phyloP scores from a whole-genome alignment of 192 early-diverging fungal genomes.

The Chytriomyces hyalinus region DNA sequence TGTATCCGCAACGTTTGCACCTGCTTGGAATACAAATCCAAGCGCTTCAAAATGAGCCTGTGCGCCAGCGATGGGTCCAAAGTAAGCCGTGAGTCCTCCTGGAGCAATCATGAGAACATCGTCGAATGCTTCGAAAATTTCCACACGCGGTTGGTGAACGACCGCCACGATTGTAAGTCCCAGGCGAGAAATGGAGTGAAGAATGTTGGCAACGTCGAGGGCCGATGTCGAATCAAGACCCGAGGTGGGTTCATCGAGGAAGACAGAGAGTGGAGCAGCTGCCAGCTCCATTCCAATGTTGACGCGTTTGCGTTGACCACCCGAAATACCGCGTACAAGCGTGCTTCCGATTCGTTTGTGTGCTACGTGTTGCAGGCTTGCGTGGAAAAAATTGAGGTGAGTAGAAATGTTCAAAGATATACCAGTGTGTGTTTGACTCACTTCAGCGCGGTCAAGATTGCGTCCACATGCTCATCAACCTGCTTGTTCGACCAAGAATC shows the following conservation, averaged over 20 bases:
- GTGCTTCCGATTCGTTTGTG: slow-evolving; percentile 55
- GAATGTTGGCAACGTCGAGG: slow-evolving; percentile 72
- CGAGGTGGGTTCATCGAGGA: slow-evolving; percentile 84
- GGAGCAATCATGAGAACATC: slow-evolving; percentile 74
- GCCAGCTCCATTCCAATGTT: slow-evolving; percentile 53
- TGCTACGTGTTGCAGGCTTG: background rate
- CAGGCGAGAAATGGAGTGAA: slow-evolving; percentile 67
- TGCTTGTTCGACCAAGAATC: slow-evolving; percentile 63
- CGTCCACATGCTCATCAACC: slow-evolving; percentile 73
- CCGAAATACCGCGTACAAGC: slow-evolving; percentile 62
- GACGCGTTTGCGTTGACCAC: slow-evolving; percentile 70
- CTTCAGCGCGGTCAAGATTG: slow-evolving; percentile 69
- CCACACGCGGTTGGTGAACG: slow-evolving; percentile 82
- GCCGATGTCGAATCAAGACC: slow-evolving; percentile 74
- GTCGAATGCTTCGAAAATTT: slow-evolving; percentile 82
- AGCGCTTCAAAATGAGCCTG: slow-evolving; percentile 44
- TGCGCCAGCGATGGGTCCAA: slow-evolving; percentile 61
- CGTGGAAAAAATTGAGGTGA: background rate
- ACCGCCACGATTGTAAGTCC: slow-evolving; percentile 73
- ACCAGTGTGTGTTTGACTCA: slow-evolving; percentile 15
- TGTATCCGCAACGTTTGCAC: slow-evolving; percentile 51
- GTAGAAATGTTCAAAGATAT: no score
- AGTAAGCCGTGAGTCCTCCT: slow-evolving; percentile 75
- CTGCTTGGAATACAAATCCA: slow-evolving; percentile 33
- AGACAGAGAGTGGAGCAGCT: slow-evolving; percentile 57